phyloP scores from a whole-genome alignment of 495 filamentous ascomycete species.

The Penicillium paradoxum region DNA sequence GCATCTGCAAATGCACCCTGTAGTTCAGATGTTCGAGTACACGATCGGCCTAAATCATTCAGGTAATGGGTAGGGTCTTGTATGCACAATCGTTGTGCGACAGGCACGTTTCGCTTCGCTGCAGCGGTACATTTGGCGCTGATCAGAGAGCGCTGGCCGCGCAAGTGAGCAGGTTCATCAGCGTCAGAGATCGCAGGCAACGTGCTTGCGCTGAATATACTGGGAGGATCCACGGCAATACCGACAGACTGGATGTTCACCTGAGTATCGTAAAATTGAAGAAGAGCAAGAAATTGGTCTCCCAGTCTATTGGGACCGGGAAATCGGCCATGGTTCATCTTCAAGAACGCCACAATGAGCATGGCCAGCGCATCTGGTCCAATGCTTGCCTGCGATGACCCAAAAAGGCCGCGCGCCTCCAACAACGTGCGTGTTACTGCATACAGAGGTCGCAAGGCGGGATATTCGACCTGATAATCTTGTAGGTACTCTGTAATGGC shows the following conservation, averaged over 20 bases:
- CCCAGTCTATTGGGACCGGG: constrained; percentile 24
- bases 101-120: constrained; percentile 20
- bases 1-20: constrained; percentile 26
- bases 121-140: constrained; percentile 32
- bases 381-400: constrained; percentile 39
- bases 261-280: constrained; percentile 44
- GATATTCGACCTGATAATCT: constrained; percentile 45
- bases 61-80: constrained; percentile 56
- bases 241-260: constrained; percentile 43
- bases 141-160: constrained; percentile 39
- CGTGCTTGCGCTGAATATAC: constrained; percentile 32
- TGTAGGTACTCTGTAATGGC: constrained; percentile 36
- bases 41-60: constrained; percentile 51
- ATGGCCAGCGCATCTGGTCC: constrained; percentile 49
- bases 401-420: constrained; percentile 43
- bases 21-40: constrained; percentile 28
- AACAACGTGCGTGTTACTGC: constrained; percentile 43
- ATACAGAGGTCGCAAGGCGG: constrained; percentile 47
- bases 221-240: constrained; percentile 48
- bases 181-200: not conserved
- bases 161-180: constrained; percentile 24
- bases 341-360: constrained; percentile 53
- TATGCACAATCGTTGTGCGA: constrained; percentile 42
- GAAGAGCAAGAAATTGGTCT: constrained; percentile 44
- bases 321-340: constrained; percentile 35